Evolutionary conservation across 306 rosid genomes (phyloP).

Genomic region (Vachellia collinsii): DNA sequence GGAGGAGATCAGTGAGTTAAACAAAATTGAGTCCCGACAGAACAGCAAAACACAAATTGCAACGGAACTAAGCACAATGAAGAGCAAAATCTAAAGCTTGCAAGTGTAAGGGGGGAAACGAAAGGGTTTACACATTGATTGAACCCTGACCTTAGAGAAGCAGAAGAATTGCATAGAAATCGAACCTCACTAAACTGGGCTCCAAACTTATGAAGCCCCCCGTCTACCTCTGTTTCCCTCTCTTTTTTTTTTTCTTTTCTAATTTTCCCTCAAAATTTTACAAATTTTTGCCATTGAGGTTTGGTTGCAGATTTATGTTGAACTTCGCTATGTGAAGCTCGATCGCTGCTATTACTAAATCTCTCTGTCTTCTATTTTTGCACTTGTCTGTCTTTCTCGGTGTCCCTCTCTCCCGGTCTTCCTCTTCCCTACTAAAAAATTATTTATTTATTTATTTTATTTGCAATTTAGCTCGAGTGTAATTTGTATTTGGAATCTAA

Average conservation of each 20-base stretch:
- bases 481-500: not conserved
- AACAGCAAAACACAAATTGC: constrained; percentile 34
- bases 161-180: constrained; percentile 65
- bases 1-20: constrained; percentile 65
- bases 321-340: constrained; percentile 49
- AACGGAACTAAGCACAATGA: constrained; percentile 50
- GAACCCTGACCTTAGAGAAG: constrained; percentile 66
- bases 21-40: constrained; percentile 35
- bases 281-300: not conserved
- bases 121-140: constrained; percentile 55
- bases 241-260: not conserved
- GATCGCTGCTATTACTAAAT: constrained; percentile 62
- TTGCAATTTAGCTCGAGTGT: not conserved
- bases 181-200: constrained; percentile 51
- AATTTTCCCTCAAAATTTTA: not conserved
- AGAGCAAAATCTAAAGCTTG: constrained; percentile 49
- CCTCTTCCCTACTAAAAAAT: constrained; percentile 1
- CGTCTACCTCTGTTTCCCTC: constrained; percentile 37
- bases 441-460: not conserved
- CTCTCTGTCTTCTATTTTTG: not conserved
- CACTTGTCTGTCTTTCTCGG: not conserved
- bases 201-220: constrained; percentile 58
- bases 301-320: constrained; percentile 44
- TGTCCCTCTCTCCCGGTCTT: constrained; percentile 2
- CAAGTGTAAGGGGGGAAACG: constrained; percentile 25